These are phyloP conservation scores for Pezicula carpinea DNA, from an alignment of 2,329 filamentous ascomycete genomes.

Conservation along the genomic window DNA sequence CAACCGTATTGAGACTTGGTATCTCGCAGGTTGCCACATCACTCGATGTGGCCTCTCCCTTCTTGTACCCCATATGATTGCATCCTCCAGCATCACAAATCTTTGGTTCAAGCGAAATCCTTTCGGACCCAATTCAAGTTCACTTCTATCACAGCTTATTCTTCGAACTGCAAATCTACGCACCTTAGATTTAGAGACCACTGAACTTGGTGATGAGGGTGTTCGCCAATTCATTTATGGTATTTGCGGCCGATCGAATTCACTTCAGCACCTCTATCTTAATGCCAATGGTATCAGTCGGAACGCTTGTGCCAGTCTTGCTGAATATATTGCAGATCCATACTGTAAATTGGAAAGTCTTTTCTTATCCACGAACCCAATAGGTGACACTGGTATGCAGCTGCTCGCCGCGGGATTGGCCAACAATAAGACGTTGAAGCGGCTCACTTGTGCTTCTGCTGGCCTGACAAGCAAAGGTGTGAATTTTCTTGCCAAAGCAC, in stretches of 20 bases:
- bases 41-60: conserved; percentile 35
- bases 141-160: conserved; percentile 40
- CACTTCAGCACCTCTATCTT: conserved; percentile 11
- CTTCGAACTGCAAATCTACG: conserved; percentile 37
- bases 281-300: conserved; percentile 16
- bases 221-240: conserved; percentile 6
- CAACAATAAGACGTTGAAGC: conserved; percentile 8
- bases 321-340: conserved; percentile 11
- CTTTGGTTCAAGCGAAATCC: conserved; percentile 53
- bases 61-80: conserved; percentile 40
- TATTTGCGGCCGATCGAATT: conserved; percentile 4
- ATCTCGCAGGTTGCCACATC: conserved; percentile 50
- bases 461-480: conserved; percentile 11
- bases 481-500: conserved; percentile 3
- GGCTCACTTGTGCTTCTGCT: conserved; percentile 6
- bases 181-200: conserved; percentile 50
- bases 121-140: conserved; percentile 34
- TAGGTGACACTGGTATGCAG: conserved; percentile 10
- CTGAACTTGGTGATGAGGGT: conserved; percentile 43
- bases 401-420: conserved; percentile 7
- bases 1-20: conserved; percentile 48
- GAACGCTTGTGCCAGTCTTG: conserved; percentile 12
- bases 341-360: conserved; percentile 13
- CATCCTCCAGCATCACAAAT: conserved; percentile 40
- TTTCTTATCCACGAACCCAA: conserved; percentile 12